Evolutionary conservation across 805 yeast species (phyloP).

Genomic region (Lachancea nothofagi): DNA sequence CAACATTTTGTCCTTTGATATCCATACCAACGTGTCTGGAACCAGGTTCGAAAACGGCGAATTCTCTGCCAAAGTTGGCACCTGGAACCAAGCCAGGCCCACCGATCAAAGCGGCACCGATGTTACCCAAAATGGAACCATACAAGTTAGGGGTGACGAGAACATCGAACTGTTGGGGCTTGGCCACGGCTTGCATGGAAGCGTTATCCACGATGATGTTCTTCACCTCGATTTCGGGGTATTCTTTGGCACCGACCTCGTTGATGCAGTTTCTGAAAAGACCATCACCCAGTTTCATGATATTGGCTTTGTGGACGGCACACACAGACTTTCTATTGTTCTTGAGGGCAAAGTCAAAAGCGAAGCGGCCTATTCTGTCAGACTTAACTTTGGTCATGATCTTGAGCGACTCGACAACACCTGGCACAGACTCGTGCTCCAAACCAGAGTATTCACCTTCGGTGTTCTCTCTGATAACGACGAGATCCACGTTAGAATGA

Average conservation of each 20-base stretch:
- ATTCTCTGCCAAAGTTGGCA: slow-evolving; percentile 95
- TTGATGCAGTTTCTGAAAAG: slow-evolving; percentile 91
- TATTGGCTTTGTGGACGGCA: slow-evolving; percentile 98
- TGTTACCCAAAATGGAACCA: slow-evolving; percentile 95
- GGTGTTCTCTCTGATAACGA: slow-evolving; percentile 95
- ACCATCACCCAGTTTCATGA: slow-evolving; percentile 98
- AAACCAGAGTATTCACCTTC: slow-evolving; percentile 98
- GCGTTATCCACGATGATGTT: slow-evolving; percentile 98
- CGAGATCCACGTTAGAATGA: slow-evolving; percentile 83
- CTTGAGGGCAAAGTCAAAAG: slow-evolving; percentile 90
- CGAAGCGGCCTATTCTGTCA: slow-evolving; percentile 96
- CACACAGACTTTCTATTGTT: slow-evolving; percentile 90
- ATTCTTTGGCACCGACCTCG: slow-evolving; percentile 77
- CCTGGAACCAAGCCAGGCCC: slow-evolving; percentile 99
- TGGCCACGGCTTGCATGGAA: slow-evolving; percentile 97
- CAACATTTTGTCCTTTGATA: slow-evolving; percentile 88
- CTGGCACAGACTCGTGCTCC: slow-evolving; percentile 96
- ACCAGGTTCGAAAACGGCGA: slow-evolving; percentile 98
- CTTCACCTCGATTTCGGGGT: slow-evolving; percentile 74
- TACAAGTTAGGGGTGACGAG: slow-evolving; percentile 96
- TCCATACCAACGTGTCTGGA: slow-evolving; percentile 99
- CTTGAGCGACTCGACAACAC: slow-evolving; percentile 95
- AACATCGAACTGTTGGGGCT: slow-evolving; percentile 97
- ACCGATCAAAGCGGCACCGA: slow-evolving; percentile 95
- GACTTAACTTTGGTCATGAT: slow-evolving; percentile 91